phyloP scores from a whole-genome alignment of 257 asterid genomes.

The Oldenlandia corymbosa region DNA sequence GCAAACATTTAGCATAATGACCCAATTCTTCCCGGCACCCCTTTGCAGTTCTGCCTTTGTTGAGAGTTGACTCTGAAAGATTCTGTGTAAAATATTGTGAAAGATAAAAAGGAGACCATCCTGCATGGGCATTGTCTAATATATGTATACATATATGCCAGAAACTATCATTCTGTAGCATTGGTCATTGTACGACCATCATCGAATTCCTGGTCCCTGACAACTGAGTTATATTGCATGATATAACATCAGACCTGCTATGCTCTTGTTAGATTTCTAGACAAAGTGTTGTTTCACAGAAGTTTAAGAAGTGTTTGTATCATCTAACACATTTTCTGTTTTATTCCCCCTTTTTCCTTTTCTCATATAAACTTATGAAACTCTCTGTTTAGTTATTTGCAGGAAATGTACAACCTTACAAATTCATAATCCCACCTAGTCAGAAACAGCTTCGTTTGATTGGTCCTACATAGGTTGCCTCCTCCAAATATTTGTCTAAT shows the following conservation, averaged over 20 bases:
- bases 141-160: neutral
- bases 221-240: too few species aligned
- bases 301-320: too few species aligned
- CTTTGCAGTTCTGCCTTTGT: too few species aligned
- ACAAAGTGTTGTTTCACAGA: too few species aligned
- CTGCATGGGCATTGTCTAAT: neutral
- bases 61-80: too few species aligned
- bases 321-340: neutral
- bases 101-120: neutral
- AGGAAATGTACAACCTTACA: constrained; percentile 98
- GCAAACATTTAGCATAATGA: too few species aligned
- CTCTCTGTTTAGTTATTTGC: constrained; percentile 76
- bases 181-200: too few species aligned
- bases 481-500: too few species aligned
- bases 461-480: too few species aligned
- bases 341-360: neutral
- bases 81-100: neutral
- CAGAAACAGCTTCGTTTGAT: constrained; percentile 89
- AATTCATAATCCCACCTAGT: constrained; percentile 83
- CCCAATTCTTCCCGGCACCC: too few species aligned
- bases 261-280: too few species aligned
- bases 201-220: neutral
- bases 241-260: too few species aligned
- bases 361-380: constrained; percentile 55
- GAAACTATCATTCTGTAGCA: neutral